Evolutionary conservation across 1,284 basidiomycete species (phyloP).

Genomic region (Trichosporon coremiiforme): DNA sequence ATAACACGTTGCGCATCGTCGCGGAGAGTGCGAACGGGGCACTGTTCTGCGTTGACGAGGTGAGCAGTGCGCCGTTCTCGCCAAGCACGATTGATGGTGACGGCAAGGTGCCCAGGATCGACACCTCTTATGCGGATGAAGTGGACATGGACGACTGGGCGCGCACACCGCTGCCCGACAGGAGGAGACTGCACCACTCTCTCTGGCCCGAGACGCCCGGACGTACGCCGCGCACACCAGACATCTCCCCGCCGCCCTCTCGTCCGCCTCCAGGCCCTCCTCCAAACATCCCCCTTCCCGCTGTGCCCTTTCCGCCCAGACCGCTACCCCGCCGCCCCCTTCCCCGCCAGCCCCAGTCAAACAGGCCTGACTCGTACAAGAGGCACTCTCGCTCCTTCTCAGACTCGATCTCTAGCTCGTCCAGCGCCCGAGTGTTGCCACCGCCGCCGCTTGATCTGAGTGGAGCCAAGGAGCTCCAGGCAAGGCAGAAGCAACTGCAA

Average conservation of each 20-base stretch:
- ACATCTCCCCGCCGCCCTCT: too few species aligned
- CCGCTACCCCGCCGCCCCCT: background rate
- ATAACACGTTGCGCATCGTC: background rate
- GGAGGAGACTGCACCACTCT: background rate
- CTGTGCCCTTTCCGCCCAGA: background rate
- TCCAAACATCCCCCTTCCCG: background rate
- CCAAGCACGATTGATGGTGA: background rate
- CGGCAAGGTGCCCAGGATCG: background rate
- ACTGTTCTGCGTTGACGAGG: background rate
- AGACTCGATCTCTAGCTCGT: background rate
- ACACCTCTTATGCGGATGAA: background rate
- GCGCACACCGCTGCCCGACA: background rate
- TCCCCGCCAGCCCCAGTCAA: background rate
- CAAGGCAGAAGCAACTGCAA: background rate
- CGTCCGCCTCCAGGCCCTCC: background rate
- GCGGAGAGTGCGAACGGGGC: background rate
- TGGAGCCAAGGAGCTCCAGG: background rate
- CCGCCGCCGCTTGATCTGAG: conserved; percentile 1
- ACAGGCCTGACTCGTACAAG: too few species aligned
- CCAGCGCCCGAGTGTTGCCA: background rate
- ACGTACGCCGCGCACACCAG: too few species aligned
- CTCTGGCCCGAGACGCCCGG: conserved; percentile 6
- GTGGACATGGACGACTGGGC: conserved; percentile 10
- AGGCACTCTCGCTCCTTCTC: background rate
- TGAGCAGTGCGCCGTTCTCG: background rate